phyloP scores from a whole-genome alignment of 768 basidiomycete genomes.

The Pleurotus platypus region DNA sequence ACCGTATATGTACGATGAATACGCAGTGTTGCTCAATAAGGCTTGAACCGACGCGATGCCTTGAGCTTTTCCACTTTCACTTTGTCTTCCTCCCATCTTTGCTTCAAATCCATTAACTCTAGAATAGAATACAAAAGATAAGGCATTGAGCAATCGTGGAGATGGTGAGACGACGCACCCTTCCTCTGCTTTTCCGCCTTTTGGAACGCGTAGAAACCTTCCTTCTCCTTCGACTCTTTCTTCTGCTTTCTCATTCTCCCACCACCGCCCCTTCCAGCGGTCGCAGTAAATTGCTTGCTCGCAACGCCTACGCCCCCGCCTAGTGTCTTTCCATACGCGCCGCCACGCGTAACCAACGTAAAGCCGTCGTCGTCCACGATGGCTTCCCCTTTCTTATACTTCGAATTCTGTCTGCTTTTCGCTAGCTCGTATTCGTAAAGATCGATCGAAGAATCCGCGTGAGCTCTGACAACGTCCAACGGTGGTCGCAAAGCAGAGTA shows the following conservation, averaged over 20 bases:
- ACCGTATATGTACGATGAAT: not conserved
- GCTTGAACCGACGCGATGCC: conserved; percentile 78
- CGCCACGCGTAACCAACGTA: conserved; percentile 89
- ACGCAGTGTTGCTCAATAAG: conserved; percentile 50
- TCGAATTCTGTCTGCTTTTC: conserved; percentile 55
- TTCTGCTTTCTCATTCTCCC: conserved; percentile 39
- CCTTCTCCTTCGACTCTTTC: conserved; percentile 66
- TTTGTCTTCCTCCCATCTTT: conserved; percentile 87
- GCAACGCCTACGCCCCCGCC: conserved; percentile 73
- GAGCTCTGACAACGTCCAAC: conserved; percentile 66
- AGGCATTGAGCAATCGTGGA: not conserved
- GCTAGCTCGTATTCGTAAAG: conserved; percentile 72
- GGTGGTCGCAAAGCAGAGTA: conserved; percentile 73
- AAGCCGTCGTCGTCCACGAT: conserved; percentile 95
- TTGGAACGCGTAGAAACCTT: conserved; percentile 87
- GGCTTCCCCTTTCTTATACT: conserved; percentile 80
- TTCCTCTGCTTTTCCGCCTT: conserved; percentile 84
- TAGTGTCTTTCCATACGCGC: conserved; percentile 83
- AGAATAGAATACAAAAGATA: conserved; percentile 8
- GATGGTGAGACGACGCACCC: conserved; percentile 40
- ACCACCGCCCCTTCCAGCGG: conserved; percentile 41
- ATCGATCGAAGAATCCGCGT: conserved; percentile 76
- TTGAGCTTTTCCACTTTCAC: conserved; percentile 78
- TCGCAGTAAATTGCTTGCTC: conserved; percentile 65
- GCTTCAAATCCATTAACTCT: conserved; percentile 75